A percentile compares a stretch with the other conserved stretches of the same genome.
Evolutionary conservation across 2,329 filamentous ascomycete genomes (phyloP).

Genomic region (Sporothrix pallida): DNA sequence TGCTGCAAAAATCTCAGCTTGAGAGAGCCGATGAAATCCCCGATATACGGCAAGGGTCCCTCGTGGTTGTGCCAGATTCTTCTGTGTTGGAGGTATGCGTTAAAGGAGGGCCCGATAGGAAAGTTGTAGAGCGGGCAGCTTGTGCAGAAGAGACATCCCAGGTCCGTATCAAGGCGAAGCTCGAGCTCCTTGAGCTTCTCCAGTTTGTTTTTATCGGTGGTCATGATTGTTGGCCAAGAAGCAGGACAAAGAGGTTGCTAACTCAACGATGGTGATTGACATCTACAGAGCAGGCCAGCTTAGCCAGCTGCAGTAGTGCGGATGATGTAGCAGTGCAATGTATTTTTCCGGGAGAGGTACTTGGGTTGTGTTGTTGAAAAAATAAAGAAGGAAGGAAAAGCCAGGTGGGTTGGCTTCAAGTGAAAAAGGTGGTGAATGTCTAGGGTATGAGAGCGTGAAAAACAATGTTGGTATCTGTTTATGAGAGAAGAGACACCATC

Average conservation of each 20-base stretch:
- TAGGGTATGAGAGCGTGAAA: too few species aligned
- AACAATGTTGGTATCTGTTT: too few species aligned
- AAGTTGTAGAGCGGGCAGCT: not conserved
- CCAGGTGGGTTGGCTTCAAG: too few species aligned
- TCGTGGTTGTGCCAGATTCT: not conserved
- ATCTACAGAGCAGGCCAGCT: not conserved
- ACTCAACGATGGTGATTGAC: not conserved
- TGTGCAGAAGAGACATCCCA: not conserved
- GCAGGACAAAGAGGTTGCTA: not conserved
- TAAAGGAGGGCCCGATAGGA: not conserved
- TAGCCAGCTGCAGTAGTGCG: not conserved
- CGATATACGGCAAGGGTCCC: not conserved
- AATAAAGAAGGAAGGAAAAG: too few species aligned
- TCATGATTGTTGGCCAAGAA: not conserved
- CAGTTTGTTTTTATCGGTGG: not conserved
- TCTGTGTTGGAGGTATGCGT: not conserved
- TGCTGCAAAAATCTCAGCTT: not conserved
- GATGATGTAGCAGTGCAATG: too few species aligned
- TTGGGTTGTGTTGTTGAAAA: too few species aligned
- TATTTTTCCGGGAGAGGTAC: too few species aligned
- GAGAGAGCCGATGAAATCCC: not conserved
- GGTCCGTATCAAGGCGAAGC: not conserved
- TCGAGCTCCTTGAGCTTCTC: not conserved
- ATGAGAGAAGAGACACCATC: not conserved
- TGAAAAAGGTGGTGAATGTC: too few species aligned